Evolutionary conservation across 192 early-diverging fungal species (phyloP), one percentile per base, ranked within the genome.

Genomic region (Coemansia sp.): DNA sequence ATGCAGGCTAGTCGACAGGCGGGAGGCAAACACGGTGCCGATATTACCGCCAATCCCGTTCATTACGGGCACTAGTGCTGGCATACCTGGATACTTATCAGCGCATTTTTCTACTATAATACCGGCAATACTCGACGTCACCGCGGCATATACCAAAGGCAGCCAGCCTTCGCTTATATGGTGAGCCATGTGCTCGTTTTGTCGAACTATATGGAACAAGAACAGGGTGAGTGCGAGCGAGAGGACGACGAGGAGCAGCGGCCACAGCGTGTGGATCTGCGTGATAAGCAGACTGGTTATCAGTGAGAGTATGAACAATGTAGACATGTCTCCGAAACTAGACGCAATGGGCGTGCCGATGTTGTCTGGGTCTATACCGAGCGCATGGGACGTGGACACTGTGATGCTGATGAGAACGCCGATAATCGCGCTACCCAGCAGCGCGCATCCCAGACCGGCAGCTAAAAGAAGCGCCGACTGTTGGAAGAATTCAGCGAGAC

Each of bases 11-110:
- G 92, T 92, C 7, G 89, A 91, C 32, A 94, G 87, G 9, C 92
- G 83, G 32, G 90, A 90, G 0, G 90, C 89, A 61, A 90, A 92
- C 15, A 94, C 90, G 5, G 92, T 91, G 25, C 88, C 90, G n/a
- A 94, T 80, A 64, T 94, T 94, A 31, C 93, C 93, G 25, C 86
- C 83, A 12, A 93, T 84, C 1, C 86, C 86, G 27, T 86, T 84
- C 25, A 84, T 64, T 19, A 84, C 80, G 0, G 85, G 84, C 4
- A 84, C 77, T 25, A 87, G 66, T 0, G 77, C 70, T 0, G 85
- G 77, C 71, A 86, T 70, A 5, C 67, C 84, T 1, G 73, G 74
- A 31, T 67, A 80, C 1, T 50, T 36, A 8, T 62, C 53, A 1
- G 77, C 84, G 39, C 53, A 74, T 9, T 64, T 57, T 39, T 78